These are phyloP conservation scores for Amylocystis lapponica DNA, from an alignment of 768 basidiomycete species.

Conservation along the genomic window DNA sequence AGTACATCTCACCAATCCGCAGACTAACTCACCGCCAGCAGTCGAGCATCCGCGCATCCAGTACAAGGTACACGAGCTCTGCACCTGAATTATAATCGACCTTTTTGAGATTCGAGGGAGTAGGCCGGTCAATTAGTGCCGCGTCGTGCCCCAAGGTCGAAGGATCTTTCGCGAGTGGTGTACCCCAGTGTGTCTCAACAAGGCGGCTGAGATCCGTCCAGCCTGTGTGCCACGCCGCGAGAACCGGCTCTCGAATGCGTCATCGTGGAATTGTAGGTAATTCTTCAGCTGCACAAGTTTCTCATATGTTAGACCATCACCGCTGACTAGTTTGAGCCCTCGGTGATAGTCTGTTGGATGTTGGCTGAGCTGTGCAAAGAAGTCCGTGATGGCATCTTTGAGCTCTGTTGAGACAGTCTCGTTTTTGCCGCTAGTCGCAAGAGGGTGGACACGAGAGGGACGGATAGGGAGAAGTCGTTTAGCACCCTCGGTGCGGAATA, in stretches of 20 bases:
- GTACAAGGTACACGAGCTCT: too few relatives aligned
- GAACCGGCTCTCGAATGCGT: slow-evolving; percentile 8
- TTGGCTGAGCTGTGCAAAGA: slow-evolving; percentile 29
- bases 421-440: slow-evolving; percentile 24
- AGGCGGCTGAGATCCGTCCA: slow-evolving; percentile 5
- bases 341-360: slow-evolving; percentile 13
- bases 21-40: too few relatives aligned
- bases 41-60: too few relatives aligned
- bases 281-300: slow-evolving; percentile 14
- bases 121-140: too few relatives aligned
- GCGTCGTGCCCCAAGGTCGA: too few relatives aligned
- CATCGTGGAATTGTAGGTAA: slow-evolving; percentile 5
- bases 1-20: too few relatives aligned
- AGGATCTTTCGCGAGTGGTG: too few relatives aligned
- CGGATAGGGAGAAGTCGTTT: slow-evolving; percentile 3
- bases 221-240: slow-evolving; percentile 8
- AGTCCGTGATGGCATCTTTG: slow-evolving; percentile 28
- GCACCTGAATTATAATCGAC: too few relatives aligned
- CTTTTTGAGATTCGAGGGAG: too few relatives aligned
- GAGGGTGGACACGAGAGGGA: slow-evolving; percentile 23
- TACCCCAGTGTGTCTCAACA: slow-evolving; percentile 21
- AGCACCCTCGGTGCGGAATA: slow-evolving; percentile 19
- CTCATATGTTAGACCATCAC: slow-evolving; percentile 34
- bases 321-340: slow-evolving; percentile 23
- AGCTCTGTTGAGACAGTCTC: slow-evolving; percentile 25